Base-by-base conservation (phyloP, 2,329 filamentous ascomycete genomes). In the Thermoascus crustaceus region DNA sequence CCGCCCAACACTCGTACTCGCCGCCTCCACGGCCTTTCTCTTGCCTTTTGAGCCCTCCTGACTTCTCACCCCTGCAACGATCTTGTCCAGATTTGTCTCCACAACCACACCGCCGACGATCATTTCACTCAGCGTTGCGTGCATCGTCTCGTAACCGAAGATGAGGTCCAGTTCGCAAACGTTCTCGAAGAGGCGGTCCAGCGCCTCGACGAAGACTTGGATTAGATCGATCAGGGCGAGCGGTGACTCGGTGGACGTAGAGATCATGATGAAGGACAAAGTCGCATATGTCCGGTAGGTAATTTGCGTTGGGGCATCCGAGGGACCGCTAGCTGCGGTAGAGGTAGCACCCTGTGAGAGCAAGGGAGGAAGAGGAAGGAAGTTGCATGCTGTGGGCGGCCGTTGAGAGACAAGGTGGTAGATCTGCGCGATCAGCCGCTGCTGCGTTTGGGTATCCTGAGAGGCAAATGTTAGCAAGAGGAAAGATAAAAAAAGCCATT, bases 221-320 rank as follows among this genome's bases (percentile, higher is more conserved):
- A 98, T 96, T 36, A 98, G 69, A 61, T 98, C 91, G 43, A 98
- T 87, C 16, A 98, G 74, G 1, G 91, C 91, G 3, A 98, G 80
- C 1, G 91, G 91, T 1, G 86, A 94, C 64, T 98, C 91, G 40
- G 91, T 95, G 4, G 87, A 86, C 4, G 93, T 98, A 22, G 83
- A 91, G 54, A 98, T 98, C 58, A 98, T 72, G 63, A 98, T 98
- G 69, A 98, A 98, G 67, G 93, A 96, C 42, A 98, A 82, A 0
- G 91, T 98, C 7, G 91, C 91, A 58, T 96, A 98, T 72, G 94
- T 85, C 39, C 91, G 86, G 72, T 98, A 98, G 6, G 91, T 96
- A 30, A 98, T 87, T 41, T 96, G 83, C 4, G 87, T 91, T 7
- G 91, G 91, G 7, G 87, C 82, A 64, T 96, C 91, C 57, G 86